Percentiles rank a stretch among this genome's conserved stretches.
These are phyloP conservation scores for Ganoderma multipileum DNA, from an alignment of 1,284 basidiomycete species.

Conservation along the genomic window DNA sequence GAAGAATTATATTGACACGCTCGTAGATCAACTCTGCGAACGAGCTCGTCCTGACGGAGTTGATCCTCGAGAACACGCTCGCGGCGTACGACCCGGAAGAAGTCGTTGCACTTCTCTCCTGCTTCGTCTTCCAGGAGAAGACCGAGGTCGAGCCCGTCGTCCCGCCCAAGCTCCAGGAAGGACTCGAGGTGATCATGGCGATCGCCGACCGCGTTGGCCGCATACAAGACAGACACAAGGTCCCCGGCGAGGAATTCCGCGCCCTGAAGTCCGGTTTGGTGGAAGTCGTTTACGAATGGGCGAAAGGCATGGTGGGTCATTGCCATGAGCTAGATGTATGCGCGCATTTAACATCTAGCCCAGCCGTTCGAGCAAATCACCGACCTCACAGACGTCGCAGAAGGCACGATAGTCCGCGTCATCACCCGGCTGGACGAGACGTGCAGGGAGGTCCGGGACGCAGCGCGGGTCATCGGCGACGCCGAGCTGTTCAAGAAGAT, in stretches of 20 bases:
- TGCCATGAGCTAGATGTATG: background rate
- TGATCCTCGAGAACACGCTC: slow-evolving; percentile 95
- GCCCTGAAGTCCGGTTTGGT: slow-evolving; percentile 90
- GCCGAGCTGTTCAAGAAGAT: slow-evolving; percentile 96
- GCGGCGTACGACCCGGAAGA: slow-evolving; percentile 93
- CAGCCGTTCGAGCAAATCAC: slow-evolving; percentile 97
- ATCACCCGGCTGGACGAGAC: slow-evolving; percentile 98
- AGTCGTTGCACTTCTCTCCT: slow-evolving; percentile 95
- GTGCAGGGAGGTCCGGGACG: slow-evolving; percentile 96
- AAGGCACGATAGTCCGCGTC: slow-evolving; percentile 96
- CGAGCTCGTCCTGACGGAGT: slow-evolving; percentile 94
- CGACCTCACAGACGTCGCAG: slow-evolving; percentile 91
- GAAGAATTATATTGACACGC: background rate
- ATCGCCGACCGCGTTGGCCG: slow-evolving; percentile 87
- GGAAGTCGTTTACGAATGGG: slow-evolving; percentile 99
- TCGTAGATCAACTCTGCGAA: slow-evolving; percentile 94
- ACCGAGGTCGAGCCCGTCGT: slow-evolving; percentile 87
- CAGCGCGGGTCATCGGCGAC: slow-evolving; percentile 97
- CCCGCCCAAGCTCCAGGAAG: slow-evolving; percentile 79
- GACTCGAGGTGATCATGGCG: slow-evolving; percentile 78
- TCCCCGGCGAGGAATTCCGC: slow-evolving; percentile 80
- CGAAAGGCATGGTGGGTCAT: slow-evolving; percentile 88
- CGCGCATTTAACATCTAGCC: slow-evolving; percentile 8
- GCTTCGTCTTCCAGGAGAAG: slow-evolving; percentile 98
- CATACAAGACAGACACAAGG: slow-evolving; percentile 82